Evolutionary conservation across 352 stramenopile species (phyloP), one percentile per base, ranked within the genome.

Genomic region (Aphanomyces stellatus): DNA sequence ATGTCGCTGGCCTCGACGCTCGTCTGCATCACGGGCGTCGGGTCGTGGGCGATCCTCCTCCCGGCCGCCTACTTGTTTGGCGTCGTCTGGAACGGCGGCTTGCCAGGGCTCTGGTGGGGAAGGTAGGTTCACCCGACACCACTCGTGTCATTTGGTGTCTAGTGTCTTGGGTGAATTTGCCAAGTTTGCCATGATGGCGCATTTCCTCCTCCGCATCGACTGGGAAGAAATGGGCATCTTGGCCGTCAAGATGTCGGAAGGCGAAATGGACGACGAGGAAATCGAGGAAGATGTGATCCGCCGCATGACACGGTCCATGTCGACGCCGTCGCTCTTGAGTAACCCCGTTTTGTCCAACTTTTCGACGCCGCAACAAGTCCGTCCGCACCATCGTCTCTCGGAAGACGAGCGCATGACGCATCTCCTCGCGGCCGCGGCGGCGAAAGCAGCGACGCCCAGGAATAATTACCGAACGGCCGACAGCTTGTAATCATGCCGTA

Each of bases 1-100:
- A 92, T 92, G 83, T 86, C 81, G 41, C 75, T 89, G 4, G 81
- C 81, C 4, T 82, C 80, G 25, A 89, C 79, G 11, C 71, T 90
- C n/a, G 80, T 90, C 46, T 69, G 69, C 17, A 89, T 90, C 72
- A 92, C 81, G 31, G 77, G 76, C 17, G 70, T 76, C 2, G 81
- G 81, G 17, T 90, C 81, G 17, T 92, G 83, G 83, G 57, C 88
- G 24, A 75, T 92, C 41, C 81, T 88, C 71, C 69, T 92, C 4
- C 83, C 83, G 0, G 65, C 70, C 1, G 87, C 81, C 41, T 90
- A 90, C 40, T 4, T 76, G 5, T 66, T 89, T 27, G 83, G 83
- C 15, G 72, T 92, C 63, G 70, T 75, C 7, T 77, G 76, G 57
- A 24, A 77, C 11, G 68, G 73, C 42, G 83, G 80, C 0, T 74